Conservation (phyloP, 2,329 filamentous ascomycete species). For the Didymella pinodella region DNA sequence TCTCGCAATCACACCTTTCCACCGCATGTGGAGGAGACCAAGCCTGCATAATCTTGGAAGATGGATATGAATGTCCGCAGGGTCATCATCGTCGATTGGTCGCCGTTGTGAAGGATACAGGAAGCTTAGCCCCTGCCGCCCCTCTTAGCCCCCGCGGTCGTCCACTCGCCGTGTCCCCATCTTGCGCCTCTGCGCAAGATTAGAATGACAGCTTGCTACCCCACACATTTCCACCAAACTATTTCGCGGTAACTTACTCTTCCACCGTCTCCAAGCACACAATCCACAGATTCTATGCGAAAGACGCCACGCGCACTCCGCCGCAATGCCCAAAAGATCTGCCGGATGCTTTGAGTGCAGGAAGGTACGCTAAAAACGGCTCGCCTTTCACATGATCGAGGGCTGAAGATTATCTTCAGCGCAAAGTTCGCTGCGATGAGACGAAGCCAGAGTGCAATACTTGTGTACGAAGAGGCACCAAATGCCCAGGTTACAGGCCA, state of each 20-base stretch:
- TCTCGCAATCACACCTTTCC: conserved; percentile 3
- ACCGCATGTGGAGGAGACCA: neutral
- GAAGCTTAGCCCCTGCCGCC: conserved; percentile 20
- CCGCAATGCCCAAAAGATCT: conserved; percentile 48
- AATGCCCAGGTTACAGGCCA: conserved; percentile 49
- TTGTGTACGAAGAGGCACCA: conserved; percentile 45
- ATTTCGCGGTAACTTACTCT: neutral
- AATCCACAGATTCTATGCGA: conserved; percentile 11
- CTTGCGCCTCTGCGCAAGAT: conserved; percentile 8
- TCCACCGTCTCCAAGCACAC: neutral
- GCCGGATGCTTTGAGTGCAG: conserved; percentile 50
- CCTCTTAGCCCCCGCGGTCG: conserved; percentile 14
- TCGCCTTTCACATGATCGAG: conserved; percentile 14
- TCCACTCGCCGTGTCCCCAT: conserved; percentile 9
- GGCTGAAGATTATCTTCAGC: conserved; percentile 24
- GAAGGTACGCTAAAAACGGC: conserved; percentile 32
- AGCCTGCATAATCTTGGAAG: neutral
- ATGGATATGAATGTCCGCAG: neutral
- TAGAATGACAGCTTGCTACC: conserved; percentile 15
- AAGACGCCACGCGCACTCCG: conserved; percentile 15
- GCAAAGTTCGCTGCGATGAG: conserved; percentile 50
- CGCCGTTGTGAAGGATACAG: conserved; percentile 12
- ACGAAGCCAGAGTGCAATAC: conserved; percentile 47
- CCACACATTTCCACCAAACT: conserved; percentile 2
- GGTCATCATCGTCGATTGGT: conserved; percentile 12